phyloP scores from a whole-genome alignment of 2,329 filamentous ascomycete species.

The Trichoderma polysporum region DNA sequence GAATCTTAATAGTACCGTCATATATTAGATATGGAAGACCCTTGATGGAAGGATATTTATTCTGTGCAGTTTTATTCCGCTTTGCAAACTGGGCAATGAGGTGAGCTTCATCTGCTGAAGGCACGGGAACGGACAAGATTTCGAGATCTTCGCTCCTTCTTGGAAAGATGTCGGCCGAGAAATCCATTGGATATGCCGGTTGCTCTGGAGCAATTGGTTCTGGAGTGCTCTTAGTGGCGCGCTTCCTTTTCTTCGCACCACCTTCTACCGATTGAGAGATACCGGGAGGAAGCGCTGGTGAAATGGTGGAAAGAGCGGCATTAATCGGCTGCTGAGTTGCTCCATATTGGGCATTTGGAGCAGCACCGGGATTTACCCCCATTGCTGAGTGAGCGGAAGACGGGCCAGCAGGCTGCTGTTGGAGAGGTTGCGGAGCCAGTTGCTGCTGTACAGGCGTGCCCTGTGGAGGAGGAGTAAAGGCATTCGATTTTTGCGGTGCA shows the following conservation, averaged over 20 bases:
- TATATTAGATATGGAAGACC: constrained; percentile 41
- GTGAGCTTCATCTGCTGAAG: constrained; percentile 36
- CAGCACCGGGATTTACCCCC: not conserved
- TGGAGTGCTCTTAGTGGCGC: constrained; percentile 30
- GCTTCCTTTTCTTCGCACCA: constrained; percentile 42
- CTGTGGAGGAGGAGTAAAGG: constrained; percentile 24
- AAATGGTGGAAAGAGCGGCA: not conserved
- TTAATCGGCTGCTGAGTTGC: constrained; percentile 28
- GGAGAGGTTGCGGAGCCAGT: constrained; percentile 21
- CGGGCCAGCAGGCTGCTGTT: constrained; percentile 6
- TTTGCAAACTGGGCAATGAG: constrained; percentile 41
- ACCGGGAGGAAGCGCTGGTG: not conserved
- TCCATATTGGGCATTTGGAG: constrained; percentile 24
- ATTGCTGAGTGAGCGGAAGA: constrained; percentile 6
- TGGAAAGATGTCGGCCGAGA: constrained; percentile 29
- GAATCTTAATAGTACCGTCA: constrained; percentile 42
- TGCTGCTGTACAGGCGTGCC: constrained; percentile 21
- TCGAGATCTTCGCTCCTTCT: constrained; percentile 40
- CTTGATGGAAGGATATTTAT: constrained; percentile 40
- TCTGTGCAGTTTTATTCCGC: constrained; percentile 39
- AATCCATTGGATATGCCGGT: constrained; percentile 28
- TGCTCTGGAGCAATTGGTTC: constrained; percentile 33
- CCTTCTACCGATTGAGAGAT: constrained; percentile 30
- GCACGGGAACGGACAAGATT: constrained; percentile 32
- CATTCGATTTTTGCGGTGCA: constrained; percentile 26